Conservation (phyloP, 2,329 filamentous ascomycete genomes). For the Xylariaceae sp. region DNA sequence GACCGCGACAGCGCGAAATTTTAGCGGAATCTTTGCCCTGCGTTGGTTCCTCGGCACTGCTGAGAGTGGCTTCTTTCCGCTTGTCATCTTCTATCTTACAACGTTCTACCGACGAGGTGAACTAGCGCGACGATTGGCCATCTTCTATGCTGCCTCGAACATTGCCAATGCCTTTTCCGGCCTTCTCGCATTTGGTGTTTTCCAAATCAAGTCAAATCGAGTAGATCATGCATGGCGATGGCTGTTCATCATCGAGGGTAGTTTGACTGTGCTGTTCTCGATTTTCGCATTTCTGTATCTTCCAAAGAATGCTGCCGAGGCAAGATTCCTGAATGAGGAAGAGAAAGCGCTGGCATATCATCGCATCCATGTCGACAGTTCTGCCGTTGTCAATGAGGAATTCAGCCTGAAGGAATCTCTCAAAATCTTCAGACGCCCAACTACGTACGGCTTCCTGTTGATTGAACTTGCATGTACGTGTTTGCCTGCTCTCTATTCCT, state of each 20-base stretch:
- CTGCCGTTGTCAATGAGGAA: constrained; percentile 53
- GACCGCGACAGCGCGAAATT: constrained; percentile 53
- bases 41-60: constrained; percentile 68
- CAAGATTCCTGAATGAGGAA: constrained; percentile 60
- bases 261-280: constrained; percentile 57
- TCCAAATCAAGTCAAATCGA: constrained; percentile 40
- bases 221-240: constrained; percentile 43
- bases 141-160: constrained; percentile 74
- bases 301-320: constrained; percentile 59
- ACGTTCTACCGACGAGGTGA: constrained; percentile 70
- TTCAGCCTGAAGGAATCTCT: constrained; percentile 50
- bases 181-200: constrained; percentile 45
- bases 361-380: constrained; percentile 73
- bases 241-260: constrained; percentile 47
- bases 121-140: constrained; percentile 63
- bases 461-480: constrained; percentile 43
- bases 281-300: constrained; percentile 67
- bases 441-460: constrained; percentile 45
- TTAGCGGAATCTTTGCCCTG: constrained; percentile 61
- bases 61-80: constrained; percentile 65
- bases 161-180: constrained; percentile 61
- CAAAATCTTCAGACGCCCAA: constrained; percentile 48
- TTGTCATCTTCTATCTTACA: constrained; percentile 55
- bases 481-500: neutral
- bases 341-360: constrained; percentile 67